Base-by-base conservation (phyloP, 805 yeast species). In the Lipomyces lipofer region DNA sequence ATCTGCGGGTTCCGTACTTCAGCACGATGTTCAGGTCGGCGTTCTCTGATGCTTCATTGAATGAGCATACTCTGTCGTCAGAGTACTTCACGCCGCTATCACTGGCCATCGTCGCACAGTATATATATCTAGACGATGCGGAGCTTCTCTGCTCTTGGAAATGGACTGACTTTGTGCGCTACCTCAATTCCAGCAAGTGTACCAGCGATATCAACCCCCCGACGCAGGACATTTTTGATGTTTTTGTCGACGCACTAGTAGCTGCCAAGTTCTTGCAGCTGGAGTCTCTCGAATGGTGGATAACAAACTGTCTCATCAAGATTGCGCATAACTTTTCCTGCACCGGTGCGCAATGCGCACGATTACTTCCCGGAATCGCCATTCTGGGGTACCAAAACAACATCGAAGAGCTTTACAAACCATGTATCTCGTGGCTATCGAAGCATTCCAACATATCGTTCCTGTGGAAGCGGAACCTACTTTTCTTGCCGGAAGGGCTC, bases 21-120 rank as follows among this genome's bases (percentile, higher is more conserved):
- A 38, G 56, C 35, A 58, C 62, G 17, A 28, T 58, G 54, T 58
- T 58, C 47, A 35, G 62, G 5, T 58, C 62, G 2, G 62, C 60
- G 7, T 58, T 58, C 51, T 42, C 56, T 8, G 62, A 58, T 13
- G 62, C 62, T 5, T 15, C 36, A 15, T 27, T 28, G 49, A 19
- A 32, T 8, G 56, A 48, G 44, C 62, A 58, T 27, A 47, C 51
- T 13, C 49, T 58, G 19, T 58, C 62, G 30, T n/a, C 56, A 13
- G 62, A 58, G 19, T 54, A 54, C 43, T 58, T 58, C 51, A 52
- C 62, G n/a, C 59, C 62, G 19, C 40, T 58, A 17, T 54, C 62
- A 19, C 56, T 58, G 17, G 62, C 59, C 5, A 52, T 58, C 24
- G 54, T 58, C 5, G 60, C 42, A 9, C 62, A 58, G 47, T 58